A percentile compares a stretch with the other conserved stretches of the same genome.
phyloP scores from a whole-genome alignment of 345 rosid species.

The Gossypium turneri region DNA sequence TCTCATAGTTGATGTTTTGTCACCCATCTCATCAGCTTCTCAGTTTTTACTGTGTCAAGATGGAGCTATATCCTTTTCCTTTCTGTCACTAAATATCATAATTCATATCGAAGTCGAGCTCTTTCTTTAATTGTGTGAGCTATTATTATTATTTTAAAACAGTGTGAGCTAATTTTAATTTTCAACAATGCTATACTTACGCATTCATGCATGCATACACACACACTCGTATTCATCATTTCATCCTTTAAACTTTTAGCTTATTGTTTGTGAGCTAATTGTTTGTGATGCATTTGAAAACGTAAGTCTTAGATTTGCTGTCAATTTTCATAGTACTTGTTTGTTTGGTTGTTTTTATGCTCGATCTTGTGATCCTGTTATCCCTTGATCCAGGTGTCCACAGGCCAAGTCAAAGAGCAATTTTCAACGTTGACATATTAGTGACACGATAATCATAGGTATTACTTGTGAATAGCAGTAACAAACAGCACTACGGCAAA shows the following conservation, averaged over 20 bases:
- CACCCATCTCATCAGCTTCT: neutral
- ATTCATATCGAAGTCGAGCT: neutral
- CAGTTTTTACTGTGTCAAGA: neutral
- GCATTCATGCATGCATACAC: too few relatives aligned
- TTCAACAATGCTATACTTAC: too few relatives aligned
- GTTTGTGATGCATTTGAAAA: neutral
- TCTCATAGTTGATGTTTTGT: neutral
- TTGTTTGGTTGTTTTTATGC: neutral
- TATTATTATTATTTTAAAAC: too few relatives aligned
- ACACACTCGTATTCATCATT: too few relatives aligned
- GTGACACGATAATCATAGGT: neutral
- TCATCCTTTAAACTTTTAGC: too few relatives aligned
- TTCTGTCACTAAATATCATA: neutral
- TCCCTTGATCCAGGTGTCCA: neutral
- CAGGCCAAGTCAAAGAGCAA: neutral
- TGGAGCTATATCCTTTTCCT: neutral
- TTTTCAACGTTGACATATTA: neutral
- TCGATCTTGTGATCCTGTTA: neutral
- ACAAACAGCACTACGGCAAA: neutral
- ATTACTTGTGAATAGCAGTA: neutral
- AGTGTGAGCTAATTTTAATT: too few relatives aligned
- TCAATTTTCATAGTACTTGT: neutral
- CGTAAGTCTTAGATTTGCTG: neutral
- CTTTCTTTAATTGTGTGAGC: too few relatives aligned
- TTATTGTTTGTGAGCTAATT: too few relatives aligned